Evolutionary conservation across 768 basidiomycete species (phyloP), one percentile per base, ranked within the genome.

Genomic region (Lentinula sp.): DNA sequence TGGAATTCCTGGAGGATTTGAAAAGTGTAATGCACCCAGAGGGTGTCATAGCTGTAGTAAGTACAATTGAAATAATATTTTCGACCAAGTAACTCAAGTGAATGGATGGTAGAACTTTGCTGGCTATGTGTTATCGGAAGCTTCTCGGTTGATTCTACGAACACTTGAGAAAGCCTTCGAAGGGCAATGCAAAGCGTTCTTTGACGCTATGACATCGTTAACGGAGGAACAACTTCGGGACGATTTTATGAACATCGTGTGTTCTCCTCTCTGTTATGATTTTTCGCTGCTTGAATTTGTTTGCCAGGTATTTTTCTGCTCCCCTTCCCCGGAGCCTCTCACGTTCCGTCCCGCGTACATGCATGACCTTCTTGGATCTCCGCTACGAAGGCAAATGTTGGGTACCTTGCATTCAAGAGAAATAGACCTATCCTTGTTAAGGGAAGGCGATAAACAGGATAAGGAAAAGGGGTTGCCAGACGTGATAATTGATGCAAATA

Each of bases 301-400:
- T 20, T 23, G 5, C 23, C 61, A 95, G 94, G 88, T 93, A 15
- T 82, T 94, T 67, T 88, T 96, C 74, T 96, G 95, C 72, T 88
- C 87, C 0, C 73, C 77, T 28, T 83, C 85, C 10, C 46, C 75
- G 6, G 66, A 69, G 13, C 79, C 84, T 2, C 68, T 91, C 53
- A 79, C 79, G 12, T 88, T 92, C 79, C 84, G 88, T 37, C 67
- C 76, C 13, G 72, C 86, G 0, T 68, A 65, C 13, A 69, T 76
- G n/a, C 72, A 75, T 1, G 91, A 92, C 70, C 90, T 83, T 71
- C 81, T 89, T 23, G 81, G 84, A 3, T 92, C 91, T 9, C 79
- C 83, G 48, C 73, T 92, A 52, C 85, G 91, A 46, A 79, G 79
- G 18, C 75, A 81, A 64, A 68, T 91, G n/a, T 74, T 94, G 36